phyloP scores from a whole-genome alignment of 1,284 basidiomycete species.

The Leccinum colubrinum region DNA sequence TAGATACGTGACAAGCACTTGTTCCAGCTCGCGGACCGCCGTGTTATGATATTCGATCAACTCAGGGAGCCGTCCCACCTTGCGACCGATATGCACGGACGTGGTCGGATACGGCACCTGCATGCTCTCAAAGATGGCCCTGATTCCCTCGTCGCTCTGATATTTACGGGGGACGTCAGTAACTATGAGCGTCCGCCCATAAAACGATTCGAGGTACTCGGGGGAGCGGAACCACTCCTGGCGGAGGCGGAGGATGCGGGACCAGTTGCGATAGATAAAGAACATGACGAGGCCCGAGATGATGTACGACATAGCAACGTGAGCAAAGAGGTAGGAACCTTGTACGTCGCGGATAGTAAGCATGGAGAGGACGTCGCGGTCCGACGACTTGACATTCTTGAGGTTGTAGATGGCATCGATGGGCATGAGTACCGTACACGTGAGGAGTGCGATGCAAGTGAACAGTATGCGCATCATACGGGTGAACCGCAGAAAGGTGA shows the following conservation, averaged over 20 bases:
- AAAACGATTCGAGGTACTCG: slow-evolving; percentile 63
- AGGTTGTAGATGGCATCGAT: slow-evolving; percentile 70
- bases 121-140: slow-evolving; percentile 58
- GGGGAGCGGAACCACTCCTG: slow-evolving; percentile 63
- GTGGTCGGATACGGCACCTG: slow-evolving; percentile 76
- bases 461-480: slow-evolving; percentile 86
- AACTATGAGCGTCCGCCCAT: slow-evolving; percentile 65
- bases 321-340: slow-evolving; percentile 59
- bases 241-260: slow-evolving; percentile 56
- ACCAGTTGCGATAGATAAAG: slow-evolving; percentile 66
- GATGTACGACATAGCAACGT: slow-evolving; percentile 62
- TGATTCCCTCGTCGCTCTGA: slow-evolving; percentile 70
- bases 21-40: slow-evolving; percentile 74
- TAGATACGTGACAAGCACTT: slow-evolving; percentile 74
- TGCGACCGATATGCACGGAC: slow-evolving; percentile 68
- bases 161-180: slow-evolving; percentile 61
- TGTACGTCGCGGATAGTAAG: slow-evolving; percentile 67
- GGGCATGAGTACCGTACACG: slow-evolving; percentile 78
- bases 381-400: slow-evolving; percentile 29
- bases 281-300: slow-evolving; percentile 56
- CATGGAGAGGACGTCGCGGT: slow-evolving; percentile 48
- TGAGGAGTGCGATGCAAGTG: slow-evolving; percentile 60
- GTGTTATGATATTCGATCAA: slow-evolving; percentile 77
- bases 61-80: slow-evolving; percentile 64
- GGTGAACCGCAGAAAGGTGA: slow-evolving; percentile 89